Evolutionary conservation across 495 filamentous ascomycete genomes (phyloP).

Genomic region (Lindgomyces ingoldianus): DNA sequence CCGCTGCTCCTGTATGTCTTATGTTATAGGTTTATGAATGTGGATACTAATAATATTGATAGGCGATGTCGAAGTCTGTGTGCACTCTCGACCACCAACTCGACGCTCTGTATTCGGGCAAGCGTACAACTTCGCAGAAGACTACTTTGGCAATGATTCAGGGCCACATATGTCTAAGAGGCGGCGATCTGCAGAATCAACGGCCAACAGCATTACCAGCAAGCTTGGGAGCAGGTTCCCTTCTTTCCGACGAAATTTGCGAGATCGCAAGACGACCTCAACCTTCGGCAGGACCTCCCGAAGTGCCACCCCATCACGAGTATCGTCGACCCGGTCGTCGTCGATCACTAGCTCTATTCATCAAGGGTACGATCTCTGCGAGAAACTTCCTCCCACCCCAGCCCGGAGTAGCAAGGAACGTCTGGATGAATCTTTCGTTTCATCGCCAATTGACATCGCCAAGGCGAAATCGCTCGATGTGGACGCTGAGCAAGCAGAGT

Average conservation of each 20-base stretch:
- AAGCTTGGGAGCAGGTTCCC: slow-evolving; percentile 71
- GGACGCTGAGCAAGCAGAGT: slow-evolving; percentile 40
- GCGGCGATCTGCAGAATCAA: slow-evolving; percentile 64
- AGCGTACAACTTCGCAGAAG: slow-evolving; percentile 34
- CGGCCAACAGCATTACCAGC: slow-evolving; percentile 64
- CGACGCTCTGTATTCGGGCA: slow-evolving; percentile 8
- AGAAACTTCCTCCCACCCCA: slow-evolving; percentile 60
- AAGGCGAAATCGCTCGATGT: slow-evolving; percentile 45
- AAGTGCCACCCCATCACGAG: slow-evolving; percentile 50
- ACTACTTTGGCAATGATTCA: slow-evolving; percentile 59
- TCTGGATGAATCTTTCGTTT: slow-evolving; percentile 40
- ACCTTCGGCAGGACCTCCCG: slow-evolving; percentile 47
- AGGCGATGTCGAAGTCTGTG: slow-evolving; percentile 27
- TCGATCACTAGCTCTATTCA: slow-evolving; percentile 63
- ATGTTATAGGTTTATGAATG: not conserved
- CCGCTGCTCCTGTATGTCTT: slow-evolving; percentile 36
- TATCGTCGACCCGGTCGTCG: slow-evolving; percentile 68
- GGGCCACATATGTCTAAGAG: slow-evolving; percentile 57
- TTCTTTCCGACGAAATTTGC: slow-evolving; percentile 68
- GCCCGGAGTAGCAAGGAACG: slow-evolving; percentile 67
- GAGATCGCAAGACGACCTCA: slow-evolving; percentile 53
- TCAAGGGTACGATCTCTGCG: slow-evolving; percentile 41
- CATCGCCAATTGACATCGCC: slow-evolving; percentile 59
- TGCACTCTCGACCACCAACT: slow-evolving; percentile 15
- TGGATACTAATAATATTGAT: slow-evolving; percentile 2